Percentiles rank a stretch among this genome's conserved stretches.
These are phyloP conservation scores for Nicotiana undulata DNA, from an alignment of 257 asterid genomes.

Conservation along the genomic window DNA sequence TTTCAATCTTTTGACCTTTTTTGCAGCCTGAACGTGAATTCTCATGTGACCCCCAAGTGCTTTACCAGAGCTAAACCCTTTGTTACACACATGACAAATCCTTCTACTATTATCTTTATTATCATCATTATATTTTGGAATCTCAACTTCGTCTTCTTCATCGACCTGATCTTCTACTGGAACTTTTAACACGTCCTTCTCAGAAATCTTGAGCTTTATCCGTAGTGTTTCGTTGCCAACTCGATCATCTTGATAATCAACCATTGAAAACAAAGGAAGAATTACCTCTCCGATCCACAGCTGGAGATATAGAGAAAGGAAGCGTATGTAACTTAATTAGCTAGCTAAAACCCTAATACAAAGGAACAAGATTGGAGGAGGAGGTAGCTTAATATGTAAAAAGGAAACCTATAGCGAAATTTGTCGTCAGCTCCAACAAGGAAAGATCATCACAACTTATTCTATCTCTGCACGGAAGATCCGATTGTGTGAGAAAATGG, in stretches of 20 bases:
- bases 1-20: conserved; percentile 8
- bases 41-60: conserved; percentile 90
- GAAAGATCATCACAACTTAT: background rate
- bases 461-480: background rate
- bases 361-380: background rate
- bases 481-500: background rate
- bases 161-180: background rate
- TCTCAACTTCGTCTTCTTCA: background rate
- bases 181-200: background rate
- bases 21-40: conserved; percentile 30
- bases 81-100: conserved; percentile 44
- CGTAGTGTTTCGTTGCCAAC: conserved; percentile 14
- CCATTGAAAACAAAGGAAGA: conserved; percentile 17
- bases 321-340: background rate
- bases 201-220: conserved; percentile 20
- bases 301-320: background rate
- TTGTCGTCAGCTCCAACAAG: conserved; percentile 8
- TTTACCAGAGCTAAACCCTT: conserved; percentile 54
- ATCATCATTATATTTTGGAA: background rate
- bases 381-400: conserved; percentile 10
- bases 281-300: background rate
- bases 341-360: background rate
- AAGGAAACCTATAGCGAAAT: background rate
- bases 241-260: conserved; percentile 11
- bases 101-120: conserved; percentile 3